Evolutionary conservation across 164 flowering plant genomes (phyloP), one percentile per base, ranked within the genome.

Genomic region (Amborella trichopoda): DNA sequence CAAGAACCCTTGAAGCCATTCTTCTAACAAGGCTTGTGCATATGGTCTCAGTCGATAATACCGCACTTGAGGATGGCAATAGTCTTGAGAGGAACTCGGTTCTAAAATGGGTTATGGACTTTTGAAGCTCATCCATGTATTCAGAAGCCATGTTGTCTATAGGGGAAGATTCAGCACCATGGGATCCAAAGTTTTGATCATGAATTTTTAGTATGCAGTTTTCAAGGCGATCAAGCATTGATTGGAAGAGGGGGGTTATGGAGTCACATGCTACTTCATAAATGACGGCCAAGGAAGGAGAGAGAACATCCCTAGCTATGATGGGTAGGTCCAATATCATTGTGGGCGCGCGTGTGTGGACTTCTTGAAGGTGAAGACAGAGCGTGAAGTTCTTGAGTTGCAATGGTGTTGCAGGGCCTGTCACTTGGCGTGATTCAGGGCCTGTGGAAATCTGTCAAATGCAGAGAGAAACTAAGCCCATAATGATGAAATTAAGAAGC

Each of bases 41-140:
- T 50, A 86, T 86, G 13, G 74, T 73, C 55, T 91, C 96, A 12
- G 78, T 28, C 40, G 78, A 74, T 3, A 62, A 26, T 41, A 57
- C 66, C 48, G 74, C 52, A 24, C 78, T 61, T 40, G 77, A 66
- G 17, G 62, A 64, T 46, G 95, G 85, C 54, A 87, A 58, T 46
- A 87, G 59, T 52, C 76, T 73, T 13, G 82, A 69, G 23, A 91
- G 72, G 55, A 91, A 91, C 60, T 87, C 94, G 26, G 66, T 55
- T 4, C 90, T 84, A 56, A 91, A 87, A 59, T 78, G 99, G 44
- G 70, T 63, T 37, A 87, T 71, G 55, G 64, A 67, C 62, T 78
- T 81, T 51, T 91, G 96, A 59, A 91, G 47, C 59, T 91, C 96
- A 53, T 91, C 99, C 96, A 91, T 83, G 78, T 87, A 84, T 6